Conservation (phyloP, 2,329 filamentous ascomycete species). For the Talaromyces sp. region DNA sequence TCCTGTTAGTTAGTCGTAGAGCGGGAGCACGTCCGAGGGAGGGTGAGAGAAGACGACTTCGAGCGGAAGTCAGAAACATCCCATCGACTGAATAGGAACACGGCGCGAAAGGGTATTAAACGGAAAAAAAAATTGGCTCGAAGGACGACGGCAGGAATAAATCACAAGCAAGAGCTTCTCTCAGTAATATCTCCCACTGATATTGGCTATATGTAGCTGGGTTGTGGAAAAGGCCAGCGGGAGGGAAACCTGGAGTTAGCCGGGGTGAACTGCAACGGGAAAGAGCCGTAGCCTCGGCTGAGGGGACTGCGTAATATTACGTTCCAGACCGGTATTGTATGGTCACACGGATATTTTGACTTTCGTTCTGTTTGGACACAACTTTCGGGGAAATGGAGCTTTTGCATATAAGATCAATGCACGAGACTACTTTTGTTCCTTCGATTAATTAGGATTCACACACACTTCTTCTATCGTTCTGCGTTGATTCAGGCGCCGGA, state of each 20-base stretch:
- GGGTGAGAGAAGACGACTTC: slow-evolving; percentile 40
- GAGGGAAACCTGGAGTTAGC: slow-evolving; percentile 3
- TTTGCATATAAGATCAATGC: background rate
- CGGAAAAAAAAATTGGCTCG: background rate
- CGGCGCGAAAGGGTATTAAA: background rate
- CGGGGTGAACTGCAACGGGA: slow-evolving; percentile 4
- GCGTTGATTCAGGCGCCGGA: background rate
- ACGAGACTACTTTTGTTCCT: background rate
- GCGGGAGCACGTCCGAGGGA: slow-evolving; percentile 39
- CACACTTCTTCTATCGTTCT: background rate
- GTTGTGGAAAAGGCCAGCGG: background rate
- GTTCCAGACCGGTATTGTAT: background rate
- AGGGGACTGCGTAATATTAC: background rate
- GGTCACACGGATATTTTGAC: background rate
- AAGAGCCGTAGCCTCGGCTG: slow-evolving; percentile 12
- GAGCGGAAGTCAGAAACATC: slow-evolving; percentile 45
- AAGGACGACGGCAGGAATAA: background rate
- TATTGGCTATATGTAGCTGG: background rate
- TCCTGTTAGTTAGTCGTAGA: slow-evolving; percentile 31
- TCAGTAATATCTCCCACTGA: background rate
- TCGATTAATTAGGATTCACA: background rate
- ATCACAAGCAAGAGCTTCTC: slow-evolving; percentile 7
- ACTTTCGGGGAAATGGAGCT: background rate
- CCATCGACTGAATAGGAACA: slow-evolving; percentile 25
- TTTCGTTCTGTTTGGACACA: background rate